Conservation (phyloP, 805 yeast genomes). For the Nakazawaea anatomiae region DNA sequence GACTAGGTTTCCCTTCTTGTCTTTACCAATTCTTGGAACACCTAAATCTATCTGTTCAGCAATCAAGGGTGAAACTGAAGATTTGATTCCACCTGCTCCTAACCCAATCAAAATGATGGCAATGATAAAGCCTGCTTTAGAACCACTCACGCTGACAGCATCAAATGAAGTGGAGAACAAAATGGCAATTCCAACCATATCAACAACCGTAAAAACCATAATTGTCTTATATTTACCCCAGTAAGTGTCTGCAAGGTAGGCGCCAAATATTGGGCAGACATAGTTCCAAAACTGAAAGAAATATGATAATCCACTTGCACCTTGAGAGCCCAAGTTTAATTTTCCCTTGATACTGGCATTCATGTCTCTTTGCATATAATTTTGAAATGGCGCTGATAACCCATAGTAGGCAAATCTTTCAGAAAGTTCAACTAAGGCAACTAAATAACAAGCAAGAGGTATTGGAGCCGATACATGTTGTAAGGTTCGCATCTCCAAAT, state of each 20-base stretch:
- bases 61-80: constrained; percentile 69
- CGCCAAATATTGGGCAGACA: constrained; percentile 74
- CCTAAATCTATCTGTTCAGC: constrained; percentile 34
- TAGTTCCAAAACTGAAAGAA: constrained; percentile 82
- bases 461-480: constrained; percentile 46
- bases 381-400: constrained; percentile 67
- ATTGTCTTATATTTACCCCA: constrained; percentile 72
- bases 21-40: constrained; percentile 12
- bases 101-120: constrained; percentile 59
- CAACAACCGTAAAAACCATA: constrained; percentile 50
- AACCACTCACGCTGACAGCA: constrained; percentile 37
- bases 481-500: constrained; percentile 44
- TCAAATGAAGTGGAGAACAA: constrained; percentile 70
- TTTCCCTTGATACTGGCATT: constrained; percentile 40
- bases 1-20: constrained; percentile 4
- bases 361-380: constrained; percentile 59
- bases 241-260: constrained; percentile 67
- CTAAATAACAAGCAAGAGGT: constrained; percentile 54
- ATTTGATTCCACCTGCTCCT: constrained; percentile 79
- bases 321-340: constrained; percentile 50
- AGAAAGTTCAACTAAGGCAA: constrained; percentile 68
- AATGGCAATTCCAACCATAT: constrained; percentile 56
- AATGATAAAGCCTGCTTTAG: constrained; percentile 59
- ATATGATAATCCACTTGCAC: constrained; percentile 68
- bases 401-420: constrained; percentile 84